Conservation (phyloP, 306 rosid genomes). For the Cicer bijugum region DNA sequence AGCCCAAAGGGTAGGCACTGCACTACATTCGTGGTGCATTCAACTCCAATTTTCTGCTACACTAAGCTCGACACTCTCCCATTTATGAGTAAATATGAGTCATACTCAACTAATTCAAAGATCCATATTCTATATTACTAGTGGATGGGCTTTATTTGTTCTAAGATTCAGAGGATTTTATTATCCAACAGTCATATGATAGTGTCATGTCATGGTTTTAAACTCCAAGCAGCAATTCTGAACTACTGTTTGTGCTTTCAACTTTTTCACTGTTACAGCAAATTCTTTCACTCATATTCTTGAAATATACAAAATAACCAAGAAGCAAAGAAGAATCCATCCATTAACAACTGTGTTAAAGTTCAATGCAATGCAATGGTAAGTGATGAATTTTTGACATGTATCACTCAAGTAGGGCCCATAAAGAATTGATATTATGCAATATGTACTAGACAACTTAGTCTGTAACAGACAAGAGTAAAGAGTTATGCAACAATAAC, state of each 20-base stretch:
- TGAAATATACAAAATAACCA: slow-evolving; percentile 33
- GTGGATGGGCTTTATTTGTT: slow-evolving; percentile 33
- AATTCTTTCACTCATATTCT: slow-evolving; percentile 38
- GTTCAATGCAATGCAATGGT: slow-evolving; percentile 5
- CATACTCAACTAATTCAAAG: too few species aligned
- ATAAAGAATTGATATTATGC: slow-evolving; percentile 44
- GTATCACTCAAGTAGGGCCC: slow-evolving; percentile 50
- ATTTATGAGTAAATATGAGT: too few species aligned
- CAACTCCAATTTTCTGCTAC: too few species aligned
- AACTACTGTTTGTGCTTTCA: slow-evolving; percentile 20
- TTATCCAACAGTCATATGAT: slow-evolving; percentile 22
- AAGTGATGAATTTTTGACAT: slow-evolving; percentile 41
- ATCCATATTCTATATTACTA: neutral
- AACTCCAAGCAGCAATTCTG: slow-evolving; percentile 28
- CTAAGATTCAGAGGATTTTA: slow-evolving; percentile 15
- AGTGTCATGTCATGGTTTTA: slow-evolving; percentile 16
- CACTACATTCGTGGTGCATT: too few species aligned
- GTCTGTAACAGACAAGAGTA: slow-evolving; percentile 54
- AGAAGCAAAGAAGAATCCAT: slow-evolving; percentile 39
- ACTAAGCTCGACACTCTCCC: too few species aligned
- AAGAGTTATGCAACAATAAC: slow-evolving; percentile 53
- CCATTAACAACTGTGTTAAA: slow-evolving; percentile 25
- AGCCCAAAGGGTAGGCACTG: too few species aligned
- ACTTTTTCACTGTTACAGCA: slow-evolving; percentile 39
- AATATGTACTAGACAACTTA: slow-evolving; percentile 50